These are phyloP conservation scores for Carex parvula DNA, from an alignment of 176 grass and related monocot genomes.

Conservation along the genomic window DNA sequence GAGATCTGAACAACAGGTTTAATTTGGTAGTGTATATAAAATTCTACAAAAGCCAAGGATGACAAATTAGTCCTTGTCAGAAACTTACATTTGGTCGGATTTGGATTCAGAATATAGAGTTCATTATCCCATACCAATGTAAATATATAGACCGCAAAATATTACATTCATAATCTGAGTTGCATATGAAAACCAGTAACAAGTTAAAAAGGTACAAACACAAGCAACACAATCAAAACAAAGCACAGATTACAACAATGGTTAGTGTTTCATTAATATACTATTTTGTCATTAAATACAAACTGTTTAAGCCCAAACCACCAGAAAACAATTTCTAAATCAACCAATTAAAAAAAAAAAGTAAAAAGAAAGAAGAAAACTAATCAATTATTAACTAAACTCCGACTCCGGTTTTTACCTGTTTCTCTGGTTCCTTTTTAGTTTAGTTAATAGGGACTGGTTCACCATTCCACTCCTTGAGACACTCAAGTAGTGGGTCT, in stretches of 20 bases:
- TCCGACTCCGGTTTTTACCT: not conserved
- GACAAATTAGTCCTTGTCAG: no score
- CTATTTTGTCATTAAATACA: constrained; percentile 30
- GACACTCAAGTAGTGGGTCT: constrained; percentile 71
- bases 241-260: not conserved
- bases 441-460: constrained; percentile 60
- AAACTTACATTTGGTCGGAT: no score
- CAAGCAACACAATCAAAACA: not conserved
- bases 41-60: no score
- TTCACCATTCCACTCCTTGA: constrained; percentile 76
- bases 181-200: not conserved
- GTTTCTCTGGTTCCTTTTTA: not conserved
- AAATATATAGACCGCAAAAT: not conserved
- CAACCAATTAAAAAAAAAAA: constrained; percentile 29
- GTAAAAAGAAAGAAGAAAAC: not conserved
- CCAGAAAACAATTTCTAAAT: constrained; percentile 11
- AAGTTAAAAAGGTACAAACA: not conserved
- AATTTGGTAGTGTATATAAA: no score
- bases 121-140: not conserved
- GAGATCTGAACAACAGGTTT: no score
- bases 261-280: not conserved
- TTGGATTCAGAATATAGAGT: no score
- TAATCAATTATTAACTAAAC: constrained; percentile 29
- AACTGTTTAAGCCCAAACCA: no score
- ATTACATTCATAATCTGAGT: not conserved